A percentile compares a stretch with the other conserved stretches of the same genome.
Conservation (phyloP, 306 rosid genomes). For the Gleditsia sinensis region DNA sequence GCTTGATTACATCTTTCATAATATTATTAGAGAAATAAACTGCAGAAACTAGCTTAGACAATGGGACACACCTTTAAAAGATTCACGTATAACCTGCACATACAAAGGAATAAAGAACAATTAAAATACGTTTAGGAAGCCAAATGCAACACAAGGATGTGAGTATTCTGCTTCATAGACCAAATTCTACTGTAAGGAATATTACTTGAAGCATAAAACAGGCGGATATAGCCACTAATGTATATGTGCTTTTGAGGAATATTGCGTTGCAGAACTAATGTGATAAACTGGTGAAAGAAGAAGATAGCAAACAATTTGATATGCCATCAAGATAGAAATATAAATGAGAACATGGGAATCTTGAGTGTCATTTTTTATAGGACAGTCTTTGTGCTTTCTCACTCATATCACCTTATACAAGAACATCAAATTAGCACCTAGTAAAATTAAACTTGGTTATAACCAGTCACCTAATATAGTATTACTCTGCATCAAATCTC, state of each 20-base stretch:
- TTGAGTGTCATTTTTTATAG: constrained; percentile 14
- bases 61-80: constrained; percentile 66
- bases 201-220: background rate
- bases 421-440: constrained; percentile 16
- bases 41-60: constrained; percentile 39
- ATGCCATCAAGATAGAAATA: constrained; percentile 16
- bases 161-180: constrained; percentile 9
- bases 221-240: constrained; percentile 1
- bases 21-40: constrained; percentile 25
- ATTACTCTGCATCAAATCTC: constrained; percentile 3
- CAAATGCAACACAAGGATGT: constrained; percentile 23
- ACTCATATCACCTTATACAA: background rate
- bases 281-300: constrained; percentile 14
- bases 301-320: constrained; percentile 9
- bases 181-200: constrained; percentile 25
- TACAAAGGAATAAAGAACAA: constrained; percentile 38
- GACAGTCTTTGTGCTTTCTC: background rate
- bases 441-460: background rate
- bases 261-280: background rate
- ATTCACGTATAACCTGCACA: constrained; percentile 81
- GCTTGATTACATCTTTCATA: constrained; percentile 40
- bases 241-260: background rate
- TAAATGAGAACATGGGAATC: background rate
- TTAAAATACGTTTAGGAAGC: constrained; percentile 30
- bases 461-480: background rate